Evolutionary conservation across 163 green algal species (phyloP).

Genomic region (Chlamydomonas reinhardtii): DNA sequence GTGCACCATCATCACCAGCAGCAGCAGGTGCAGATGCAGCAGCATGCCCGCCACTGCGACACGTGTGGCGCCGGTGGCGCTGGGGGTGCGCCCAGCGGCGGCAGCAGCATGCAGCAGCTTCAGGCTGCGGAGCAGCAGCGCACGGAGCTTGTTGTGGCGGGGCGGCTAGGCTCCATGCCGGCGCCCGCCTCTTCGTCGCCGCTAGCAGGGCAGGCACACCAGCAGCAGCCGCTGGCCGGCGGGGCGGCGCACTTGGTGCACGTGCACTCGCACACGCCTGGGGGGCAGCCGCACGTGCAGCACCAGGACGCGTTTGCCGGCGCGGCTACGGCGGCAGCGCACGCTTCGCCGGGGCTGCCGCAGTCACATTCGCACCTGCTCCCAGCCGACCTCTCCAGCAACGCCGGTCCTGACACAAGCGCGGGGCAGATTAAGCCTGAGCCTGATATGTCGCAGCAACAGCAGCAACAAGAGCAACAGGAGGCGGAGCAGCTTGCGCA

Average conservation of each 20-base stretch:
- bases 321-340: too few species aligned
- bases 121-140: not conserved
- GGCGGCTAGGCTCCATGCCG: slow-evolving; percentile 12
- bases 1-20: too few species aligned
- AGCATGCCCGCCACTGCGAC: too few species aligned
- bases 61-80: not conserved
- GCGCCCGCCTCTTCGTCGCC: not conserved
- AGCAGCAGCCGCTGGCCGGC: too few species aligned
- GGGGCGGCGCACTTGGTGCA: too few species aligned
- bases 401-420: not conserved
- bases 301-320: too few species aligned
- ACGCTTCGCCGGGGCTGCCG: not conserved
- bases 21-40: not conserved
- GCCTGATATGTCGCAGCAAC: too few species aligned
- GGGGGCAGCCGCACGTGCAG: not conserved
- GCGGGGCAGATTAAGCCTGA: not conserved
- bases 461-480: not conserved
- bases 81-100: not conserved
- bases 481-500: not conserved
- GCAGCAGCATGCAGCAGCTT: not conserved
- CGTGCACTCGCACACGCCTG: not conserved
- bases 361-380: not conserved
- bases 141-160: not conserved
- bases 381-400: not conserved
- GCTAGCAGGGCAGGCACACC: not conserved